Base-by-base conservation (phyloP, 192 early-diverging fungal genomes). In the Podila horticola region DNA sequence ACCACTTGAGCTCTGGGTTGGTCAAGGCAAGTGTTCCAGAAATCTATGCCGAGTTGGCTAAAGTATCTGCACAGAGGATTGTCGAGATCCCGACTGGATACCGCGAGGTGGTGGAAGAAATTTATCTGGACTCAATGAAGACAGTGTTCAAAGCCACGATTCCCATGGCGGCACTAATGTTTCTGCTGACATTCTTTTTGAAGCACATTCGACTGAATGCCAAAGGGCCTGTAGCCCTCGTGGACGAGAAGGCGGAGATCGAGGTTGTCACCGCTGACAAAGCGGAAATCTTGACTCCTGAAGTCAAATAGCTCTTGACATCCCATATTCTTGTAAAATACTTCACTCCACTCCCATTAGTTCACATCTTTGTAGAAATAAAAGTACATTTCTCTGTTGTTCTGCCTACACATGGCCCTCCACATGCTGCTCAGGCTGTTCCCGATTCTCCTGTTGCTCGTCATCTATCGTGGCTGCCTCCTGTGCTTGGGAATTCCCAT, bases 131-230 rank as follows among this genome's bases (percentile, higher is more conserved):
- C 10, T 62, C 65, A 22, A 81, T 81, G 77, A 81, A 69, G 62
- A 72, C 61, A 8, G 77, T 81, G 8, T 81, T 81, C 62, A 81
- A 81, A 57, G 77, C 77, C 6, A 81, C 77, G 28, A 73, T 81
- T 33, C 77, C 77, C 13, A 81, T 81, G 77, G 77, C 77, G 11
- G 77, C 58, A 19, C 48, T 81, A 3, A 73, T 73, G 77, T 73
- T 73, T 29, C 22, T 81, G 41, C 51, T 81, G 62, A 73, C 77
- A 5, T 73, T 81, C n/a, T 64, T 66, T 13, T 38, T 81, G 48
- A 58, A 55, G 33, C 77, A 81, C 34, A 62, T 73, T 2, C 48
- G 77, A 22, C 49, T 81, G 55, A 71, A 69, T 29, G 48, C 55
- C 13, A 73, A 81, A 34, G 34, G 34, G 19, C 30, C 29, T 1